phyloP scores from a whole-genome alignment of 2,329 filamentous ascomycete genomes.

The Chaetomium sp. region DNA sequence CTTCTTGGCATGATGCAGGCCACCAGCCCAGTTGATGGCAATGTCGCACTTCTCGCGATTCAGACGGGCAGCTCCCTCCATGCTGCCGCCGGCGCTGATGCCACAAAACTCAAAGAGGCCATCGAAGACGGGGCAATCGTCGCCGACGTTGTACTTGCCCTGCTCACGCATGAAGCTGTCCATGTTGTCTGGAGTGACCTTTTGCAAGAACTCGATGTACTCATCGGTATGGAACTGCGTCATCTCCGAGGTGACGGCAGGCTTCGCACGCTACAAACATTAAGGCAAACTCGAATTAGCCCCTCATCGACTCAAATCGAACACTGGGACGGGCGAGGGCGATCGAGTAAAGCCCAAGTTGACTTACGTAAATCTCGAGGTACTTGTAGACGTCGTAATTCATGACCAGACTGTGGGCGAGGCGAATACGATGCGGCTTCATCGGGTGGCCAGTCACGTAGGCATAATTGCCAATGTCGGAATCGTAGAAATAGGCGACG shows the following conservation, averaged over 20 bases:
- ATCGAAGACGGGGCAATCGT: conserved; percentile 96
- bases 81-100: conserved; percentile 86
- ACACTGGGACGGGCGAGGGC: conserved; percentile 27
- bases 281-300: neutral
- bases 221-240: conserved; percentile 90
- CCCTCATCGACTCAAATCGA: neutral
- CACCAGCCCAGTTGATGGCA: conserved; percentile 96
- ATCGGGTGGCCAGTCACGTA: conserved; percentile 96
- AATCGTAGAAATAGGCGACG: conserved; percentile 97
- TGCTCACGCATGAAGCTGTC: conserved; percentile 88
- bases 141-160: conserved; percentile 87
- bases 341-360: no score
- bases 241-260: conserved; percentile 83
- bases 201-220: conserved; percentile 90
- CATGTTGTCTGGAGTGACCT: conserved; percentile 98
- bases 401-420: conserved; percentile 94
- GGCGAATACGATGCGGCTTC: conserved; percentile 93
- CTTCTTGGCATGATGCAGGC: conserved; percentile 96
- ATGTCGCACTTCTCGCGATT: conserved; percentile 92
- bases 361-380: conserved; percentile 87
- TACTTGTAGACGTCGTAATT: conserved; percentile 94
- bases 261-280: conserved; percentile 62
- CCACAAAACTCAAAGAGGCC: conserved; percentile 96
- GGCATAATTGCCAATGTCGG: conserved; percentile 95
- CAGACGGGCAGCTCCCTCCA: conserved; percentile 86